Percentiles rank a stretch among this genome's conserved stretches.
phyloP scores from a whole-genome alignment of 106 monocot species.

The Phalaenopsis aphrodite region DNA sequence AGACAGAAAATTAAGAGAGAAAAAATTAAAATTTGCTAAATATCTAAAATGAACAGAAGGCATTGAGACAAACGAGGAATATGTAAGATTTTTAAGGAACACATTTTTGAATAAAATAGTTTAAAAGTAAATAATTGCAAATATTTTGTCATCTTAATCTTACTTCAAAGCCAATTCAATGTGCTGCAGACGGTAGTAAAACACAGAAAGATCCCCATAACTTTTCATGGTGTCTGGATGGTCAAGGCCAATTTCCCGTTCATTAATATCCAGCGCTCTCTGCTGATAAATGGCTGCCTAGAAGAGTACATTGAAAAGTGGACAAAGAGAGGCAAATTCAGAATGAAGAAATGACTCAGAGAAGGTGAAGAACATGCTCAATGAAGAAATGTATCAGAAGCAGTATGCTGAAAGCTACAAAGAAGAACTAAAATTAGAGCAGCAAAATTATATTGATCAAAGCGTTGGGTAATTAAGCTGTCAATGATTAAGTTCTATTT shows the following conservation, averaged over 20 bases:
- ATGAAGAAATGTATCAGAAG: too few relatives aligned
- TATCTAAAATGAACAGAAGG: too few relatives aligned
- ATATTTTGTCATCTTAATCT: constrained; percentile 13
- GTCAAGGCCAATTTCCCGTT: constrained; percentile 91
- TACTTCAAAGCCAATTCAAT: constrained; percentile 91
- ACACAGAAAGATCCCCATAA: constrained; percentile 95
- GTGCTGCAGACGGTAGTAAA: constrained; percentile 93
- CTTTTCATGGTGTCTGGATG: constrained; percentile 97
- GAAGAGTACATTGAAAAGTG: not conserved
- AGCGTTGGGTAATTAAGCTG: too few relatives aligned
- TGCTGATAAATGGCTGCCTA: constrained; percentile 97
- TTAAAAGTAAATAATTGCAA: not conserved
- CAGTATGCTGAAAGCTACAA: not conserved
- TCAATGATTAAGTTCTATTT: not conserved
- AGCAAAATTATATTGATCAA: not conserved
- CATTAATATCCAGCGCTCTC: constrained; percentile 91
- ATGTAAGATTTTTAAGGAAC: not conserved
- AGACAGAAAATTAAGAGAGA: too few relatives aligned
- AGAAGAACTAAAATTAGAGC: not conserved
- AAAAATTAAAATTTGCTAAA: too few relatives aligned
- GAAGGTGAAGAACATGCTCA: too few relatives aligned
- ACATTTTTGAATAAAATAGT: not conserved
- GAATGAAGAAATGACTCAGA: not conserved
- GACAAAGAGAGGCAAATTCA: not conserved
- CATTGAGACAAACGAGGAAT: not conserved